These are phyloP conservation scores for Huntiella omanensis DNA, from an alignment of 2,329 filamentous ascomycete genomes.

Conservation along the genomic window DNA sequence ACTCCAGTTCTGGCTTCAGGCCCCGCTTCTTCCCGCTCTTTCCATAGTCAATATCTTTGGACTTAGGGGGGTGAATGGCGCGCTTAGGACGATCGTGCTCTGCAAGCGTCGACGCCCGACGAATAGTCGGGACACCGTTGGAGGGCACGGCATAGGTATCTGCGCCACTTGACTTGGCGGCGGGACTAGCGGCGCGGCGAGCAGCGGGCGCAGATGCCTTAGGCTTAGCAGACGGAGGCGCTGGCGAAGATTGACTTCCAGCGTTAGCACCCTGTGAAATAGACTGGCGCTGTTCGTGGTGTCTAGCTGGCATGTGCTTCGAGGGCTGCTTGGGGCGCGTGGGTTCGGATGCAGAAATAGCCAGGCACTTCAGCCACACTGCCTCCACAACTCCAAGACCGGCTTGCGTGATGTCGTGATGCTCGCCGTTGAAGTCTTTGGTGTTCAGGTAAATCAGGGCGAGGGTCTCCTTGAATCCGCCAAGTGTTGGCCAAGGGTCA, in stretches of 20 bases:
- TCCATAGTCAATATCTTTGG: slow-evolving; percentile 78
- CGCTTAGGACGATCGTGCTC: slow-evolving; percentile 74
- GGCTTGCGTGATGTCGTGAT: slow-evolving; percentile 50
- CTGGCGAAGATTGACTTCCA: neutral
- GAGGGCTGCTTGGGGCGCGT: slow-evolving; percentile 32
- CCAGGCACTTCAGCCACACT: slow-evolving; percentile 27
- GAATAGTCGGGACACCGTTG: slow-evolving; percentile 62
- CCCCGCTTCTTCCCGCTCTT: slow-evolving; percentile 69
- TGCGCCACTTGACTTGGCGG: slow-evolving; percentile 27
- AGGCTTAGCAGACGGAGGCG: slow-evolving; percentile 18
- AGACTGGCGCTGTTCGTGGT: slow-evolving; percentile 25
- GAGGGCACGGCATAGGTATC: slow-evolving; percentile 54
- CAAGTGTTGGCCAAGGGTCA: slow-evolving; percentile 46
- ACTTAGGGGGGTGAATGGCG: slow-evolving; percentile 78
- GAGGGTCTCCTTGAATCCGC: slow-evolving; percentile 56
- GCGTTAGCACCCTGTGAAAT: slow-evolving; percentile 14
- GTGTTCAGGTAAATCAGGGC: slow-evolving; percentile 65
- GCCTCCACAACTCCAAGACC: slow-evolving; percentile 36
- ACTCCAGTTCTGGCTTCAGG: slow-evolving; percentile 72
- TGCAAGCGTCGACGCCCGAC: slow-evolving; percentile 62
- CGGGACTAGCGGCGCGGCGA: slow-evolving; percentile 23
- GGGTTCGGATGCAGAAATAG: slow-evolving; percentile 32
- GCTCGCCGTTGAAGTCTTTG: slow-evolving; percentile 60
- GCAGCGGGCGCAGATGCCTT: slow-evolving; percentile 15
- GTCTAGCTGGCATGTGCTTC: slow-evolving; percentile 24